A percentile compares a stretch with the other conserved stretches of the same genome.
These are phyloP conservation scores for Volvariella surrecta DNA, from an alignment of 1,284 basidiomycete genomes.

Conservation along the genomic window DNA sequence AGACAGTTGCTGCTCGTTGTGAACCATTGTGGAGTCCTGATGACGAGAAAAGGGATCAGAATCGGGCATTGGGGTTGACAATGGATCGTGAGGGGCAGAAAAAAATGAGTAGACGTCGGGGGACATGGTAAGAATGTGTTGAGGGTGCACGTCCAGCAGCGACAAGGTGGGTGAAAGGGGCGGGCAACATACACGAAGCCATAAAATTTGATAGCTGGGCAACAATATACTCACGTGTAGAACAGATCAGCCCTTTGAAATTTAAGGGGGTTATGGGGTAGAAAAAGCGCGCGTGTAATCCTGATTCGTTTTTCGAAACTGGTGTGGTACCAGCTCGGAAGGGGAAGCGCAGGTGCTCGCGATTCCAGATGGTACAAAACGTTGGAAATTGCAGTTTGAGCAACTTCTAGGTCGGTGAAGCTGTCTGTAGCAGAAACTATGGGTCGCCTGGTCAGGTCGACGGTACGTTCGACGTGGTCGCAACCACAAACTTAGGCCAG, in stretches of 20 bases:
- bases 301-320: too few relatives aligned
- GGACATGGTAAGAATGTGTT: slow-evolving; percentile 13
- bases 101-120: slow-evolving; percentile 29
- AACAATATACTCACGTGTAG: slow-evolving; percentile 12
- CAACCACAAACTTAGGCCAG: too few relatives aligned
- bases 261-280: background rate
- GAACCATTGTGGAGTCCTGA: slow-evolving; percentile 23
- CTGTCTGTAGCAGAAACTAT: too few relatives aligned
- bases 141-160: background rate
- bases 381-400: too few relatives aligned
- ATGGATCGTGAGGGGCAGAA: slow-evolving; percentile 21
- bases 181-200: background rate
- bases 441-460: too few relatives aligned
- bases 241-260: slow-evolving; percentile 3
- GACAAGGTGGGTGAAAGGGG: background rate
- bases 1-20: slow-evolving; percentile 28
- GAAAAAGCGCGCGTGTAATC: background rate
- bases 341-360: too few relatives aligned
- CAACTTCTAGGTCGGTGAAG: too few relatives aligned
- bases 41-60: slow-evolving; percentile 21
- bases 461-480: too few relatives aligned
- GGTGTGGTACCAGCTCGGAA: too few relatives aligned
- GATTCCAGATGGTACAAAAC: too few relatives aligned
- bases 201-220: slow-evolving; percentile 7
- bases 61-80: slow-evolving; percentile 17